Conservation (phyloP, 768 basidiomycete species). For the Pleurotus eryngii region DNA sequence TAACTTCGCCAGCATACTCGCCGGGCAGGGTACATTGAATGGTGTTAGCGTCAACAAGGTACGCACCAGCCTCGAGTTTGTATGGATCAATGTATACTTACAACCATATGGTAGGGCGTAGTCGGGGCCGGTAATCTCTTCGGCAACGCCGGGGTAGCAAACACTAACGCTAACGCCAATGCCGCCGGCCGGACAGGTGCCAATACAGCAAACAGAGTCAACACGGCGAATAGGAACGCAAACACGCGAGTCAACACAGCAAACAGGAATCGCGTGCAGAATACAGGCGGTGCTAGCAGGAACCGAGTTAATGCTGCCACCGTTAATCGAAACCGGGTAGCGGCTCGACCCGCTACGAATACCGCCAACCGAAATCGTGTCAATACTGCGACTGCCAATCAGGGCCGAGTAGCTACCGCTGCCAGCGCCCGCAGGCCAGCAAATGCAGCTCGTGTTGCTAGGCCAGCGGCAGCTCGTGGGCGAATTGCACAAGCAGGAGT, state of each 20-base stretch:
- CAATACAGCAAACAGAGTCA: neutral
- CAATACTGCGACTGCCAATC: neutral
- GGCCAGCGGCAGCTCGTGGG: neutral
- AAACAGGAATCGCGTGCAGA: neutral
- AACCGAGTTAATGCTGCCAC: neutral
- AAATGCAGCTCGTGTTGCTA: neutral
- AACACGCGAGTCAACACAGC: neutral
- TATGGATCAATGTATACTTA: neutral
- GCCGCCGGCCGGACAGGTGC: neutral
- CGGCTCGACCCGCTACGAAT: neutral
- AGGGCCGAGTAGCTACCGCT: neutral
- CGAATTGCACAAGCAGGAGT: neutral
- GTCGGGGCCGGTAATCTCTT: neutral
- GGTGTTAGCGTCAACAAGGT: constrained; percentile 1
- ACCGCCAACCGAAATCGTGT: neutral
- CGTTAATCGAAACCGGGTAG: neutral
- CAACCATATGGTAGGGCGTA: neutral
- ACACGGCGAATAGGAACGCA: neutral
- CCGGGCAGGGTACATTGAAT: neutral
- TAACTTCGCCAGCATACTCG: neutral
- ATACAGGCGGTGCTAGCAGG: neutral
- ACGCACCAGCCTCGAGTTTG: neutral
- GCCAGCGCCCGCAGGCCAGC: neutral
- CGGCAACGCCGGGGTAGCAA: neutral
- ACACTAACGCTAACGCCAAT: neutral